phyloP scores from a whole-genome alignment of 2,329 filamentous ascomycete species.

The Calonectria pauciramosa region DNA sequence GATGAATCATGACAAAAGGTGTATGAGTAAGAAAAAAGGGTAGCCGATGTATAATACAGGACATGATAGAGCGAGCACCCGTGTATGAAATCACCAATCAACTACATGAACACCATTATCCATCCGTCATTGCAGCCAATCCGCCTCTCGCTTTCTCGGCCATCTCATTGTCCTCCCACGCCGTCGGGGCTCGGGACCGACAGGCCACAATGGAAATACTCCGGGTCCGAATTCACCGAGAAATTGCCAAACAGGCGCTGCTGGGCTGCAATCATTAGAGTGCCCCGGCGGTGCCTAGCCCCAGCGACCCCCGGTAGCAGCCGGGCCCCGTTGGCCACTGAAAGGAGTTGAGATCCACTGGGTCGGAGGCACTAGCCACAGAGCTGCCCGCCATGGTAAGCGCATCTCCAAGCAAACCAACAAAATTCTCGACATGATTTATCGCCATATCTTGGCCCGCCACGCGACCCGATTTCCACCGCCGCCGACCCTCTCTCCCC shows the following conservation, averaged over 20 bases:
- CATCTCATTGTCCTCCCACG: not conserved
- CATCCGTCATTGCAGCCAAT: not conserved
- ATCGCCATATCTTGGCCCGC: slow-evolving; percentile 23
- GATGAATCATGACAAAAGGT: slow-evolving; percentile 21
- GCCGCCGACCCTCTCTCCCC: slow-evolving; percentile 2
- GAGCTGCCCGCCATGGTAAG: slow-evolving; percentile 14
- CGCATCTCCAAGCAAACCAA: slow-evolving; percentile 22
- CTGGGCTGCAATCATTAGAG: not conserved
- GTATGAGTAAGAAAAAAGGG: not conserved
- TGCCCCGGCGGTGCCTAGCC: not conserved
- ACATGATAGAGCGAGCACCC: not conserved
- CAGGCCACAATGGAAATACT: slow-evolving; percentile 4
- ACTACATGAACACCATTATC: not conserved
- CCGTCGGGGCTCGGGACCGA: not conserved
- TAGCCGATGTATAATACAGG: not conserved
- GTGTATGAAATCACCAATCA: not conserved
- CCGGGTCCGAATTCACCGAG: slow-evolving; percentile 7
- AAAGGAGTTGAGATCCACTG: not conserved
- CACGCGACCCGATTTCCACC: slow-evolving; percentile 22
- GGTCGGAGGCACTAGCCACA: slow-evolving; percentile 13
- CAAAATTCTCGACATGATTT: slow-evolving; percentile 29
- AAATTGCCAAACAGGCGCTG: not conserved
- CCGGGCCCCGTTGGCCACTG: slow-evolving; percentile 9
- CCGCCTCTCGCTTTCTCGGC: not conserved
- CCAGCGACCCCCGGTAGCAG: slow-evolving; percentile 3